phyloP scores from a whole-genome alignment of 2,329 filamentous ascomycete genomes.

The Metarhizium brunneum region DNA sequence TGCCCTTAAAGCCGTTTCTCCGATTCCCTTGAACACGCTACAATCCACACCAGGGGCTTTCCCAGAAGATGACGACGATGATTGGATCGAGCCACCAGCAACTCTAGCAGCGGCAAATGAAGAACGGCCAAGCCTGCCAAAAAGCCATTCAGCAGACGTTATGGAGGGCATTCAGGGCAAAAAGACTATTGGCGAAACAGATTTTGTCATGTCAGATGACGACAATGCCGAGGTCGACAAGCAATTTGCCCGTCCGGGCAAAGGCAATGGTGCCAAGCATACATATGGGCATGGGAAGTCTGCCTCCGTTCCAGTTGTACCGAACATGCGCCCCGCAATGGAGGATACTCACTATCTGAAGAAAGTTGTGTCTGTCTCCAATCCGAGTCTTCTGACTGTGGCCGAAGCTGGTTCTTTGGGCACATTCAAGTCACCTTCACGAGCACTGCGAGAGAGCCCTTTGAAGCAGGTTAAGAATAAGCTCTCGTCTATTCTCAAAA shows the following conservation, averaged over 20 bases:
- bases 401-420: slow-evolving; percentile 30
- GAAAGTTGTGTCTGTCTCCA: slow-evolving; percentile 54
- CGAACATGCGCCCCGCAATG: slow-evolving; percentile 12
- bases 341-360: slow-evolving; percentile 30
- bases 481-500: slow-evolving; percentile 82
- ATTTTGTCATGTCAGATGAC: slow-evolving; percentile 14
- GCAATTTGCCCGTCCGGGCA: too few species aligned
- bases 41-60: slow-evolving; percentile 50
- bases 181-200: slow-evolving; percentile 36
- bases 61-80: slow-evolving; percentile 49
- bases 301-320: slow-evolving; percentile 49
- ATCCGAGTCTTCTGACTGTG: slow-evolving; percentile 42
- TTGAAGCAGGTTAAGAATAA: slow-evolving; percentile 89
- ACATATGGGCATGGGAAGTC: slow-evolving; percentile 44
- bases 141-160: slow-evolving; percentile 52
- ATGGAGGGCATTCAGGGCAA: slow-evolving; percentile 48
- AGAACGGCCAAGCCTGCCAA: slow-evolving; percentile 43
- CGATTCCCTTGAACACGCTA: slow-evolving; percentile 17
- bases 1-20: slow-evolving; percentile 20
- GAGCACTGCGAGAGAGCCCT: slow-evolving; percentile 60
- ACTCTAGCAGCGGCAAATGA: slow-evolving; percentile 16
- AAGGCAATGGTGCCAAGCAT: slow-evolving; percentile 6
- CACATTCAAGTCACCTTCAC: slow-evolving; percentile 46
- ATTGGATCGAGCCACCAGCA: slow-evolving; percentile 51
- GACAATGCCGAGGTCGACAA: neutral